These are phyloP conservation scores for Stevia rebaudiana DNA, from an alignment of 140 eudicot species.

Conservation along the genomic window DNA sequence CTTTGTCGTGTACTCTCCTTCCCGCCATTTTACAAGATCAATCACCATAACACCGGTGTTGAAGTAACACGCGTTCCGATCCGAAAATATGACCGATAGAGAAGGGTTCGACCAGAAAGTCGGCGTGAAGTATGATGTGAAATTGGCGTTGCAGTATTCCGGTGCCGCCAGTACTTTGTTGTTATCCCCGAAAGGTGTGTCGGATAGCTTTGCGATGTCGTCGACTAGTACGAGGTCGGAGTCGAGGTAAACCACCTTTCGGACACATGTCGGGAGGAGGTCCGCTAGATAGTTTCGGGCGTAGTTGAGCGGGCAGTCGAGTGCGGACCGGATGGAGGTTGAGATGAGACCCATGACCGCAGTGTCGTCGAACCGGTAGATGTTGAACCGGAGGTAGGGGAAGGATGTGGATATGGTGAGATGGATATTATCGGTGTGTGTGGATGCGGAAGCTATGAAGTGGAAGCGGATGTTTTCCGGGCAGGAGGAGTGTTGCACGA, in stretches of 20 bases:
- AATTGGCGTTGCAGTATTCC: constrained; percentile 87
- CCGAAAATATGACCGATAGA: constrained; percentile 57
- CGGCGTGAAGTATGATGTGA: constrained; percentile 73
- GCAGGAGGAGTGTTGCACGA: constrained; percentile 86
- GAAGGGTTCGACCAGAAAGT: constrained; percentile 93
- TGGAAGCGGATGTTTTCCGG: constrained; percentile 80
- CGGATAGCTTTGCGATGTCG: constrained; percentile 61
- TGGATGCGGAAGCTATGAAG: constrained; percentile 51
- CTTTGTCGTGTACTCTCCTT: constrained; percentile 52
- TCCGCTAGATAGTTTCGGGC: constrained; percentile 81
- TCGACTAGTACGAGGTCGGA: constrained; percentile 78
- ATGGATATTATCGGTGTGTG: constrained; percentile 36
- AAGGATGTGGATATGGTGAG: constrained; percentile 49
- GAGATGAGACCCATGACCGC: constrained; percentile 71
- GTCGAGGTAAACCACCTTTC: constrained; percentile 64
- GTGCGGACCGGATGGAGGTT: constrained; percentile 78
- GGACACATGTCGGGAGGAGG: constrained; percentile 47
- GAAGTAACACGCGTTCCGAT: constrained; percentile 67
- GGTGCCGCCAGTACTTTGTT: constrained; percentile 72
- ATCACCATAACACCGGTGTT: constrained; percentile 95
- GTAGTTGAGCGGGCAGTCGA: constrained; percentile 82
- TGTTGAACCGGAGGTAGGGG: constrained; percentile 55
- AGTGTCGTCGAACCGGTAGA: constrained; percentile 50
- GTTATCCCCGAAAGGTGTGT: constrained; percentile 44
- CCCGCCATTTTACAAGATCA: constrained; percentile 66